Percentiles rank a stretch among this genome's conserved stretches.
Evolutionary conservation across 2,329 filamentous ascomycete species (phyloP).

Genomic region (Leptographium wingfieldii): DNA sequence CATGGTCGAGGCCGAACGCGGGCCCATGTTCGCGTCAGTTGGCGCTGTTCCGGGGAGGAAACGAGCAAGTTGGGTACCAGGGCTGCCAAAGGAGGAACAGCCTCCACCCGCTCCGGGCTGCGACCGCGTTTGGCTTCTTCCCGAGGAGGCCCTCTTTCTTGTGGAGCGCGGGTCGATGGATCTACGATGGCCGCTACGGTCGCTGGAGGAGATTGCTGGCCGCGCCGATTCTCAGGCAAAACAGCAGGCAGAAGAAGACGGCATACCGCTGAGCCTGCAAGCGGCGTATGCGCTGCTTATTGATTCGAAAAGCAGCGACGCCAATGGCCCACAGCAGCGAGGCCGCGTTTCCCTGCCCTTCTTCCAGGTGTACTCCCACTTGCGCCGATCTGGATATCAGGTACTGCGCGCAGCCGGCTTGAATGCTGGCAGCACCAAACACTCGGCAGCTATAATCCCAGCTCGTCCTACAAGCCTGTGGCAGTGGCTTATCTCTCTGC

Average conservation of each 20-base stretch:
- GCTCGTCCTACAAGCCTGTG: conserved; percentile 23
- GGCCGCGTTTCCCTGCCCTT: conserved; percentile 59
- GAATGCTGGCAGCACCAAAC: conserved; percentile 3
- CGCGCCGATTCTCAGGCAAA: conserved; percentile 5
- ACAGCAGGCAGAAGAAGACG: conserved; percentile 29
- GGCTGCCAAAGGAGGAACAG: conserved; percentile 35
- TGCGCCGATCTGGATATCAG: conserved; percentile 74
- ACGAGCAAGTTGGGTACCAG: conserved; percentile 24
- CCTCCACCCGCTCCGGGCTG: conserved; percentile 26
- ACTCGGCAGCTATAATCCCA: background rate
- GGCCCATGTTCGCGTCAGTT: conserved; percentile 52
- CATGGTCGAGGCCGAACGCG: conserved; percentile 57
- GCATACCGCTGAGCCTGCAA: conserved; percentile 80
- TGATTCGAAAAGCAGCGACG: conserved; percentile 41
- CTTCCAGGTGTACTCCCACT: conserved; percentile 76
- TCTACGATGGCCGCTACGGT: conserved; percentile 61
- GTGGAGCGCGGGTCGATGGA: conserved; percentile 81
- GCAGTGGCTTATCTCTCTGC: conserved; percentile 38
- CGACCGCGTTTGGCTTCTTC: conserved; percentile 67
- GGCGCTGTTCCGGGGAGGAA: conserved; percentile 39
- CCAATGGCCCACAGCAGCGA: conserved; percentile 23
- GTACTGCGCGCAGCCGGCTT: conserved; percentile 27
- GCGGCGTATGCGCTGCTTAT: conserved; percentile 80
- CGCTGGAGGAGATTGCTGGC: conserved; percentile 35
- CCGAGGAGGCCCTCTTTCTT: conserved; percentile 83